These are phyloP conservation scores for Aphanomyces stellatus DNA, from an alignment of 352 stramenopile species.

Conservation along the genomic window DNA sequence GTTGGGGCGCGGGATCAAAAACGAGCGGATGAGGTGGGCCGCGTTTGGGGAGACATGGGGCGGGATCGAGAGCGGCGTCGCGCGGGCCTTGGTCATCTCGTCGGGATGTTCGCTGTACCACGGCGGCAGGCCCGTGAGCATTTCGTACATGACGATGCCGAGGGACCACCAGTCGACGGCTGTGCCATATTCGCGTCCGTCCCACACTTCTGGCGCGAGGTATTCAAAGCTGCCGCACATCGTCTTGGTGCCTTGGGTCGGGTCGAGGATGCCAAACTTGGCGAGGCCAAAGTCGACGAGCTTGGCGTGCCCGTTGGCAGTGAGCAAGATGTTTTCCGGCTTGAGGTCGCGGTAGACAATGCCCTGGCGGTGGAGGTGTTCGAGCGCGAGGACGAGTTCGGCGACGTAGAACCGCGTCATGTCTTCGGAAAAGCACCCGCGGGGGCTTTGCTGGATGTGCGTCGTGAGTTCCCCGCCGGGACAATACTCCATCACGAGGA, in stretches of 20 bases:
- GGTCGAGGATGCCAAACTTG: conserved; percentile 71
- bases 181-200: conserved; percentile 55
- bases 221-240: conserved; percentile 79
- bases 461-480: conserved; percentile 56
- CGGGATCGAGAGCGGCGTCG: conserved; percentile 45
- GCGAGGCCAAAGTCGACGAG: conserved; percentile 78
- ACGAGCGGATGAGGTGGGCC: conserved; percentile 34
- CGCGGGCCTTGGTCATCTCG: conserved; percentile 40
- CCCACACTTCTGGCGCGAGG: conserved; percentile 60
- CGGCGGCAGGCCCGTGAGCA: conserved; percentile 63
- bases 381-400: conserved; percentile 61
- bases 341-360: conserved; percentile 82
- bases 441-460: conserved; percentile 24
- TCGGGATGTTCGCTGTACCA: conserved; percentile 60
- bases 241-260: conserved; percentile 45
- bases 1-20: conserved; percentile 40
- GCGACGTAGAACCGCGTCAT: conserved; percentile 60
- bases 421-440: conserved; percentile 38
- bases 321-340: conserved; percentile 65
- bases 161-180: conserved; percentile 79
- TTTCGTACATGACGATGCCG: conserved; percentile 63
- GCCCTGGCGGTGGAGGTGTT: conserved; percentile 75
- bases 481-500: conserved; percentile 80
- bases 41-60: conserved; percentile 41
- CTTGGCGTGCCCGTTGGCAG: conserved; percentile 55